Percentiles rank a stretch among this genome's conserved stretches.
These are phyloP conservation scores for Phaeolepiota aurea DNA, from an alignment of 768 basidiomycete species.

Conservation along the genomic window DNA sequence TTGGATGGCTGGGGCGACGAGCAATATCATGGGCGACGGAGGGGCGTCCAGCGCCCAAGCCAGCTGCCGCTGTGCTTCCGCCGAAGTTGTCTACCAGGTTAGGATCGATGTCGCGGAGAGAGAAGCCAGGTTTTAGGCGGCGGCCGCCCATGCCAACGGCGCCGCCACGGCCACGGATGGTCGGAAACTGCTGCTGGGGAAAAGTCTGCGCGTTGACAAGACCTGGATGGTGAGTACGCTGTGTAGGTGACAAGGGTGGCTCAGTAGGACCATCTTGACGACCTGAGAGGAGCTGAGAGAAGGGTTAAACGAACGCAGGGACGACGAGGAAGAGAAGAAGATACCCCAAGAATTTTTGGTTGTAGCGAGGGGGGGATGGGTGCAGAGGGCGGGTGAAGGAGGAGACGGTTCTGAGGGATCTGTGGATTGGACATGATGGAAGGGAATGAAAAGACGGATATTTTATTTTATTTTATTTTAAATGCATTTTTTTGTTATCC, in stretches of 20 bases:
- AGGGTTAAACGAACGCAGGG: constrained; percentile 6
- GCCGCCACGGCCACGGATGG: constrained; percentile 10
- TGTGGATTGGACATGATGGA: constrained; percentile 14
- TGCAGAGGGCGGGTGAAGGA: constrained; percentile 33
- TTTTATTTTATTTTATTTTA: background rate
- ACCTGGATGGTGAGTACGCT: constrained; percentile 23
- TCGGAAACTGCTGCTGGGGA: constrained; percentile 12
- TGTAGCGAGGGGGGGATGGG: constrained; percentile 86
- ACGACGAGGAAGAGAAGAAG: background rate
- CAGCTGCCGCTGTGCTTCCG: constrained; percentile 54
- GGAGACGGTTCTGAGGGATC: constrained; percentile 30
- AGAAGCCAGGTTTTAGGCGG: constrained; percentile 47
- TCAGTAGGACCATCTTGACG: too few relatives aligned
- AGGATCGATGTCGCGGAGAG: constrained; percentile 54
- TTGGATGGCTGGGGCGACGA: constrained; percentile 25
- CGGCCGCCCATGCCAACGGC: constrained; percentile 26
- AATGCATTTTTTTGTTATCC: background rate
- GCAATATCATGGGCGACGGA: constrained; percentile 31
- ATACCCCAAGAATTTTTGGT: constrained; percentile 83
- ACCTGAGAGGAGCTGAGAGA: constrained; percentile 34
- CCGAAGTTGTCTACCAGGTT: constrained; percentile 23
- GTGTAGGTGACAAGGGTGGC: constrained; percentile 6
- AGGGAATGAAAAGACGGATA: constrained; percentile 5
- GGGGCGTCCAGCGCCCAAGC: constrained; percentile 65
- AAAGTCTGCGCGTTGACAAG: constrained; percentile 11